phyloP scores from a whole-genome alignment of 2,329 filamentous ascomycete species.

The Colletotrichum caudatum region DNA sequence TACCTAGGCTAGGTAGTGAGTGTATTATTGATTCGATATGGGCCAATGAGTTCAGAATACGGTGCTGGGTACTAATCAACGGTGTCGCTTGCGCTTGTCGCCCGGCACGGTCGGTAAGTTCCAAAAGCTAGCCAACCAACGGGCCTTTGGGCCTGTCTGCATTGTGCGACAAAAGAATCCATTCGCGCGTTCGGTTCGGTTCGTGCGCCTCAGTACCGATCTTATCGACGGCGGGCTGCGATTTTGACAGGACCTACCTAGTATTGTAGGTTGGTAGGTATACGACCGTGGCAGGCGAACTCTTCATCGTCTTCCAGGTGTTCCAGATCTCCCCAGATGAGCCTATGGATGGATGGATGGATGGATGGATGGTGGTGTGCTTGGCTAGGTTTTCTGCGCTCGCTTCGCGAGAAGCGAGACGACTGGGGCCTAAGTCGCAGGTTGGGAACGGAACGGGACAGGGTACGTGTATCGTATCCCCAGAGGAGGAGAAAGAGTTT shows the following conservation, averaged over 20 bases:
- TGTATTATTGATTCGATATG: neutral
- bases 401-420: neutral
- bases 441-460: neutral
- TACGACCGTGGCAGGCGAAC: neutral
- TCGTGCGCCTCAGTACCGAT: neutral
- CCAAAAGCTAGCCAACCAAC: slow-evolving; percentile 9
- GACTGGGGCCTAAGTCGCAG: slow-evolving; percentile 9
- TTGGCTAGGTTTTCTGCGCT: neutral
- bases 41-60: slow-evolving; percentile 11
- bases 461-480: slow-evolving; percentile 14
- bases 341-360: neutral
- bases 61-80: neutral
- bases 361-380: slow-evolving; percentile 3
- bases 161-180: neutral
- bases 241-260: neutral
- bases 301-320: neutral
- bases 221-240: slow-evolving; percentile 14
- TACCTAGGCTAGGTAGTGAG: neutral
- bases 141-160: neutral
- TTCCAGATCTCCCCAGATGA: too few relatives aligned
- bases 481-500: neutral
- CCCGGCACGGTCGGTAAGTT: slow-evolving; percentile 27
- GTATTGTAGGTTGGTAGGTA: neutral
- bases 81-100: slow-evolving; percentile 1
- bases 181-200: neutral